Percentiles rank a stretch among this genome's conserved stretches.
phyloP scores from a whole-genome alignment of 495 filamentous ascomycete genomes.

The Lophiotrema nucula region DNA sequence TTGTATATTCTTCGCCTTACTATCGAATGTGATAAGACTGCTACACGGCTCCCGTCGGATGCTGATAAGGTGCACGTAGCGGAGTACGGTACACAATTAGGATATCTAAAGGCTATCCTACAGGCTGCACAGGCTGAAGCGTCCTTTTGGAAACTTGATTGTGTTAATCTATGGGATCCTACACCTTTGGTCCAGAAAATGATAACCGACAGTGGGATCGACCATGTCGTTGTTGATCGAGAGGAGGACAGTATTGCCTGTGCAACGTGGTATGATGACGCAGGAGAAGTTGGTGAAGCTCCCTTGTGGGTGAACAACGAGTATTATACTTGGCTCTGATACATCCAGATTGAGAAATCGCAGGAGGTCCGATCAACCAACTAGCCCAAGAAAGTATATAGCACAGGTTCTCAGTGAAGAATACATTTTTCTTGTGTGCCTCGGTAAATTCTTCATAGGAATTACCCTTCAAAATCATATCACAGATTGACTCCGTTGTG shows the following conservation, averaged over 20 bases:
- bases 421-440: too few species aligned
- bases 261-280: conserved; percentile 19
- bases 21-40: conserved; percentile 8
- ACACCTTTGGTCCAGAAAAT: conserved; percentile 18
- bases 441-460: too few species aligned
- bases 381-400: too few species aligned
- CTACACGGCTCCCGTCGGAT: conserved; percentile 6
- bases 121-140: conserved; percentile 29
- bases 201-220: conserved; percentile 12
- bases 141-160: conserved; percentile 18
- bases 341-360: too few species aligned
- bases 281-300: not conserved
- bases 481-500: too few species aligned
- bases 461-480: too few species aligned
- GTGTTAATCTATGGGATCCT: conserved; percentile 30
- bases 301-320: conserved; percentile 7
- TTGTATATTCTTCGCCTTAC: conserved; percentile 13
- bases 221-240: conserved; percentile 11
- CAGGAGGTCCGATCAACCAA: too few species aligned
- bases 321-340: conserved; percentile 13
- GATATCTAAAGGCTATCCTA: conserved; percentile 16
- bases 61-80: not conserved
- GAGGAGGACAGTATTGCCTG: conserved; percentile 28
- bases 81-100: conserved; percentile 6
- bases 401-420: too few species aligned